A percentile compares a stretch with the other conserved stretches of the same genome.
Conservation (phyloP, 139 green algal genomes). For the Micractinium sp. region DNA sequence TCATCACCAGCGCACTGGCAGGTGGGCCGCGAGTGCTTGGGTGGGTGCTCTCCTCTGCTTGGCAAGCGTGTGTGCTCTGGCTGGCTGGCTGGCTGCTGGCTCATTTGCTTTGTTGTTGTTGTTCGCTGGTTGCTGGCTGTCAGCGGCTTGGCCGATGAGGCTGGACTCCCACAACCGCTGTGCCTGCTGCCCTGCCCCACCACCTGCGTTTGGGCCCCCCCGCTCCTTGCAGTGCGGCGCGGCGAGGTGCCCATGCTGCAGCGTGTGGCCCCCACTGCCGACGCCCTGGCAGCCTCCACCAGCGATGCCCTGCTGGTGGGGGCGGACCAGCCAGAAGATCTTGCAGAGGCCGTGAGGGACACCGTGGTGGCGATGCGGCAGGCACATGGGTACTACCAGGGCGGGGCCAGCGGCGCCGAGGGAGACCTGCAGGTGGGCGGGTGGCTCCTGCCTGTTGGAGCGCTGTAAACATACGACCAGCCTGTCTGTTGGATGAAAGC, state of each 20-base stretch:
- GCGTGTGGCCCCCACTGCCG: slow-evolving; percentile 14
- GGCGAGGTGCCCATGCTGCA: slow-evolving; percentile 51
- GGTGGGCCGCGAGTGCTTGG: background rate
- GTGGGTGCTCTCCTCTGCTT: too few species aligned
- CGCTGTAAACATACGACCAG: background rate
- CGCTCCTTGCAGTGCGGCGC: slow-evolving; percentile 47
- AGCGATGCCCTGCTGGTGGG: slow-evolving; percentile 36
- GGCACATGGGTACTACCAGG: background rate
- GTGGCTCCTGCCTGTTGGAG: background rate
- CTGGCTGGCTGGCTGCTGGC: too few species aligned
- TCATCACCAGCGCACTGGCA: slow-evolving; percentile 73
- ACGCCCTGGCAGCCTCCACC: background rate
- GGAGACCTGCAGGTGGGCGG: slow-evolving; percentile 24
- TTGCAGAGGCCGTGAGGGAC: background rate
- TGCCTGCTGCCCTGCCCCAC: background rate
- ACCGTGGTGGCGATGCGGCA: slow-evolving; percentile 10
- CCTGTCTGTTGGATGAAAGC: background rate
- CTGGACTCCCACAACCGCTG: too few species aligned
- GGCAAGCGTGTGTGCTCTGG: too few species aligned
- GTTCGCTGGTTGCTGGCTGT: too few species aligned
- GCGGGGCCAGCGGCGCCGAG: background rate
- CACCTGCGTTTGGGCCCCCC: background rate
- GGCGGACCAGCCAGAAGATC: background rate
- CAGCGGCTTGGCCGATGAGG: too few species aligned
- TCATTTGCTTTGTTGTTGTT: too few species aligned